Evolutionary conservation across 148 eudicot species (phyloP).

Genomic region (Euryodendron excelsum): DNA sequence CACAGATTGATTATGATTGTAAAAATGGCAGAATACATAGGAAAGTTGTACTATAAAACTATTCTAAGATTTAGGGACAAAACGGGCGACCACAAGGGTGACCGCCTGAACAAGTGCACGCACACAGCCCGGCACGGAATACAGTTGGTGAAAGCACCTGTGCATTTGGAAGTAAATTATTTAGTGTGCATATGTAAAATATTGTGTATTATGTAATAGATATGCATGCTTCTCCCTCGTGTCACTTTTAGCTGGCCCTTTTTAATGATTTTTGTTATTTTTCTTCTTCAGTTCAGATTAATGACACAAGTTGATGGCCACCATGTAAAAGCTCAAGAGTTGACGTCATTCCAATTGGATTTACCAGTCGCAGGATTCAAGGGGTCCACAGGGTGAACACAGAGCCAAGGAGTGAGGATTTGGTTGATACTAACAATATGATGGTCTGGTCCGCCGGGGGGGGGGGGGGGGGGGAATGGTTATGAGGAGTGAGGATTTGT

Average conservation of each 20-base stretch:
- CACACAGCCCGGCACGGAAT: too few species aligned
- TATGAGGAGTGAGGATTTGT: not conserved
- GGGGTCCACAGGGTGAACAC: not conserved
- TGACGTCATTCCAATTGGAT: not conserved
- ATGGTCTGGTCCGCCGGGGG: constrained; percentile 11
- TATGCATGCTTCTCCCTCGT: not conserved
- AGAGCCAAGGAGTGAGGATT: not conserved
- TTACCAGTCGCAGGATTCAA: not conserved
- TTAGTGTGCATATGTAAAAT: not conserved
- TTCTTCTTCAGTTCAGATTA: constrained; percentile 7
- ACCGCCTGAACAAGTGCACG: too few species aligned
- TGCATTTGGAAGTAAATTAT: not conserved
- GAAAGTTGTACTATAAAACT: too few species aligned
- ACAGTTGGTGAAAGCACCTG: not conserved
- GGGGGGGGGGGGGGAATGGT: not conserved
- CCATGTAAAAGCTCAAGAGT: not conserved
- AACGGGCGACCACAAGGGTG: too few species aligned
- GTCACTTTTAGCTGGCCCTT: not conserved
- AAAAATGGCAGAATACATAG: too few species aligned
- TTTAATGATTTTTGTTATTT: not conserved
- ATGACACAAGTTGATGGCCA: not conserved
- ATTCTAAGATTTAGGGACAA: too few species aligned
- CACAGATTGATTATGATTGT: too few species aligned
- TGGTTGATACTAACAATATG: constrained; percentile 5
- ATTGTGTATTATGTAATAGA: too few species aligned